These are phyloP conservation scores for Colletotrichum noveboracense DNA, from an alignment of 2,329 filamentous ascomycete species.

Conservation along the genomic window DNA sequence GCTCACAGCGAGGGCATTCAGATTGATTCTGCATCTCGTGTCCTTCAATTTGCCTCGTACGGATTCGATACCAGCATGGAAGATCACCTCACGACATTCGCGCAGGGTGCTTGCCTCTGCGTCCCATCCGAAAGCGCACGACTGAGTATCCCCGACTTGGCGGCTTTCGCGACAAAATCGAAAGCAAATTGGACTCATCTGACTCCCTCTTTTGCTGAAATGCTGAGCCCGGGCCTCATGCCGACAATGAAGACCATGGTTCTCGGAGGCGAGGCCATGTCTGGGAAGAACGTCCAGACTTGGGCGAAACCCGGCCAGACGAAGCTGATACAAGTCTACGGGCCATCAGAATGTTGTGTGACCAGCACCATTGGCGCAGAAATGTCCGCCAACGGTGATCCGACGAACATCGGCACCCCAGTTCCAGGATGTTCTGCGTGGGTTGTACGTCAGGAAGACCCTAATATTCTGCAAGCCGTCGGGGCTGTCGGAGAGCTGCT, in stretches of 20 bases:
- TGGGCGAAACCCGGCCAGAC: slow-evolving; percentile 44
- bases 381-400: slow-evolving; percentile 46
- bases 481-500: slow-evolving; percentile 25
- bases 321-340: slow-evolving; percentile 55
- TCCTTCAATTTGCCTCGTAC: slow-evolving; percentile 53
- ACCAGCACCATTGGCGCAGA: slow-evolving; percentile 21
- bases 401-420: slow-evolving; percentile 34
- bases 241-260: slow-evolving; percentile 50
- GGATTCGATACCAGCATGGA: slow-evolving; percentile 58
- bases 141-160: slow-evolving; percentile 40
- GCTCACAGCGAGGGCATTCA: neutral
- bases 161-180: neutral
- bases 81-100: slow-evolving; percentile 57
- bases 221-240: slow-evolving; percentile 48
- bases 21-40: neutral
- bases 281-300: slow-evolving; percentile 47
- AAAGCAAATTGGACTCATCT: slow-evolving; percentile 53
- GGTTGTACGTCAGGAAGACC: slow-evolving; percentile 19
- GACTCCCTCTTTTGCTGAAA: slow-evolving; percentile 53
- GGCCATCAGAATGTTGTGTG: slow-evolving; percentile 57
- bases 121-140: slow-evolving; percentile 57
- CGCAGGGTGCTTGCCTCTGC: slow-evolving; percentile 66
- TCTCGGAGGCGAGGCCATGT: slow-evolving; percentile 58
- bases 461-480: neutral
- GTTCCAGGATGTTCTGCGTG: slow-evolving; percentile 16